A percentile compares a stretch with the other conserved stretches of the same genome.
phyloP scores from a whole-genome alignment of 1,139 yeast species.

The Hyphopichia wangnamkhiaoensis region DNA sequence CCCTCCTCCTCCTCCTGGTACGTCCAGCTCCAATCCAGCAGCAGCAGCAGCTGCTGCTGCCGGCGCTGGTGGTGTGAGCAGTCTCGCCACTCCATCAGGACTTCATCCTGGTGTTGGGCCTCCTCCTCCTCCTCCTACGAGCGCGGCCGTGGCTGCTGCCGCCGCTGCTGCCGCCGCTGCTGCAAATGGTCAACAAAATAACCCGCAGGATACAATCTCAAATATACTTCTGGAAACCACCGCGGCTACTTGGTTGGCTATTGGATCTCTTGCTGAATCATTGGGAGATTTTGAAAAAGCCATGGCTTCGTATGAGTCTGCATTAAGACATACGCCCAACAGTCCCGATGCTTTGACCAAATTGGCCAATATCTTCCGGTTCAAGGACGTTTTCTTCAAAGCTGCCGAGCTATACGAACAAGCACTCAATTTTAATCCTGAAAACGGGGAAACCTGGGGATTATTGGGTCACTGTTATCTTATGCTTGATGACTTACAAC shows the following conservation, averaged over 20 bases:
- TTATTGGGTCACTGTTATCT: constrained; percentile 93
- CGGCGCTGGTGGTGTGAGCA: constrained; percentile 6
- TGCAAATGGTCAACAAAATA: constrained; percentile 3
- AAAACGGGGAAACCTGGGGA: constrained; percentile 97
- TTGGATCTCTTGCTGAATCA: constrained; percentile 87
- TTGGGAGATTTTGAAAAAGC: constrained; percentile 91
- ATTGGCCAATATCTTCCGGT: constrained; percentile 84
- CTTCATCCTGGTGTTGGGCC: constrained; percentile 8
- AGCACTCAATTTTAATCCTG: constrained; percentile 78
- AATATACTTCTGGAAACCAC: constrained; percentile 60
- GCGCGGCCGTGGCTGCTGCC: constrained; percentile 7
- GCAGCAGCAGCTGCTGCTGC: constrained; percentile 8
- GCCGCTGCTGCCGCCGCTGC: constrained; percentile 7
- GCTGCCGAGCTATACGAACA: constrained; percentile 94
- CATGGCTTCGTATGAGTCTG: constrained; percentile 84
- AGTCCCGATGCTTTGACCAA: constrained; percentile 83
- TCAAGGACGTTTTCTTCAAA: constrained; percentile 85
- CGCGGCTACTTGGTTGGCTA: constrained; percentile 90
- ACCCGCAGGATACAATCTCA: constrained; percentile 7
- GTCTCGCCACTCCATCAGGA: no score
- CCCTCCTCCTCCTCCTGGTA: constrained; percentile 14
- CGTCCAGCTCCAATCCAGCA: constrained; percentile 5
- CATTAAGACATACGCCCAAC: constrained; percentile 82
- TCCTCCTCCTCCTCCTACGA: constrained; percentile 2
- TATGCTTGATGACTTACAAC: constrained; percentile 93